Evolutionary conservation across 108 stramenopile genomes (phyloP).

Genomic region (Ochromonas danica): DNA sequence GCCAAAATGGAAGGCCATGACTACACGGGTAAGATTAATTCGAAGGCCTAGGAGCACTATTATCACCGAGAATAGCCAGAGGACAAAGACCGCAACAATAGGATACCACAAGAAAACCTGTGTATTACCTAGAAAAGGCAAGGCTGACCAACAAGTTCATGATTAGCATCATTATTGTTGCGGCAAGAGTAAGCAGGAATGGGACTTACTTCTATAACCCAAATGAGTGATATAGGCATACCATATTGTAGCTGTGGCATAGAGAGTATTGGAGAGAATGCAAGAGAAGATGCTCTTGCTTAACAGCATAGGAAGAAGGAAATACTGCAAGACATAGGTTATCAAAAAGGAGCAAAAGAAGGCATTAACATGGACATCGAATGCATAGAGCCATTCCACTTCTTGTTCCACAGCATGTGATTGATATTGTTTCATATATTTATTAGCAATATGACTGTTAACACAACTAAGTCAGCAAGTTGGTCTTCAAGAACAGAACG

Average conservation of each 20-base stretch:
- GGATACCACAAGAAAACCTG: conserved; percentile 72
- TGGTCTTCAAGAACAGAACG: background rate
- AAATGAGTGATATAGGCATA: conserved; percentile 96
- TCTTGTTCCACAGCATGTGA: conserved; percentile 77
- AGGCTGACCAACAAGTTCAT: conserved; percentile 47
- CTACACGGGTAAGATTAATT: conserved; percentile 44
- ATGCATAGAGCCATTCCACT: conserved; percentile 96
- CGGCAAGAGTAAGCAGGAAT: background rate
- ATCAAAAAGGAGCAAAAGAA: conserved; percentile 88
- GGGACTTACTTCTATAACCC: conserved; percentile 73
- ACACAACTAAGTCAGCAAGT: background rate
- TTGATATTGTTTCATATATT: conserved; percentile 46
- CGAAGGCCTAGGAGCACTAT: conserved; percentile 78
- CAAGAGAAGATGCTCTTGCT: conserved; percentile 70
- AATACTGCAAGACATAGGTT: conserved; percentile 84
- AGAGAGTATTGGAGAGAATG: conserved; percentile 79
- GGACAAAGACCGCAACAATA: conserved; percentile 72
- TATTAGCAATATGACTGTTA: conserved; percentile 49
- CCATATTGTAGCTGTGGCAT: conserved; percentile 77
- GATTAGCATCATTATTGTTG: background rate
- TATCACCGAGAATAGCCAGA: conserved; percentile 72
- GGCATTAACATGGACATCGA: conserved; percentile 96
- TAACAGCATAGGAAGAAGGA: conserved; percentile 83
- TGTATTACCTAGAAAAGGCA: conserved; percentile 85
- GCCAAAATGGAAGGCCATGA: conserved; percentile 34